These are phyloP conservation scores for Boletus mariae DNA, from an alignment of 1,284 basidiomycete species.

Conservation along the genomic window DNA sequence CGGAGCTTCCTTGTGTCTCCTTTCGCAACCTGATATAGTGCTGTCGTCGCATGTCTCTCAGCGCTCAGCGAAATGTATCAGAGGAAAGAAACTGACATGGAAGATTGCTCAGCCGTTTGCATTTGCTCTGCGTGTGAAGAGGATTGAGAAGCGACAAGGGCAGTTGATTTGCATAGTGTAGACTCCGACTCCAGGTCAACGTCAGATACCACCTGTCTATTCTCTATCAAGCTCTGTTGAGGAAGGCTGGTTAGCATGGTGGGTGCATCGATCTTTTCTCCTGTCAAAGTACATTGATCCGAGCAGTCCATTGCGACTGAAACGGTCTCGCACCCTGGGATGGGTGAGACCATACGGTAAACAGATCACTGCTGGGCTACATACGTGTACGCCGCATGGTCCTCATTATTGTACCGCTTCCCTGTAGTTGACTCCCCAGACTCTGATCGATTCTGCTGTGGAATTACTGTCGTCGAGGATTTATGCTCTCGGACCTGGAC, in stretches of 20 bases:
- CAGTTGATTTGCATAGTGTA: background rate
- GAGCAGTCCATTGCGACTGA: background rate
- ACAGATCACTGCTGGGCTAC: background rate
- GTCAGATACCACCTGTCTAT: background rate
- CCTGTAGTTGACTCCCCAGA: background rate
- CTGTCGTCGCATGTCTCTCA: background rate
- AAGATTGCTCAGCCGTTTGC: background rate
- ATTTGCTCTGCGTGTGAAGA: background rate
- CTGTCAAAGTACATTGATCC: background rate
- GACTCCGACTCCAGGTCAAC: background rate
- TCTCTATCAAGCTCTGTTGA: background rate
- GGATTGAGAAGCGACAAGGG: background rate
- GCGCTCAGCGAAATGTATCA: background rate
- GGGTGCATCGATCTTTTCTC: background rate
- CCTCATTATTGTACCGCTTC: background rate
- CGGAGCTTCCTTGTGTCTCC: background rate
- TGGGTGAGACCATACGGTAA: background rate
- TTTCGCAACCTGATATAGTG: background rate
- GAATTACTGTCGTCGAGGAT: background rate
- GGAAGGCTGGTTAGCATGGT: background rate
- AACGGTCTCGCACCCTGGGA: constrained; percentile 3
- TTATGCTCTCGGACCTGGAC: background rate
- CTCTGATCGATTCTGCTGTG: background rate
- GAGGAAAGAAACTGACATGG: background rate
- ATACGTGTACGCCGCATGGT: constrained; percentile 5